Evolutionary conservation across 2,329 filamentous ascomycete genomes (phyloP), one percentile per base, ranked within the genome.

Genomic region (Diaporthe nobilis): DNA sequence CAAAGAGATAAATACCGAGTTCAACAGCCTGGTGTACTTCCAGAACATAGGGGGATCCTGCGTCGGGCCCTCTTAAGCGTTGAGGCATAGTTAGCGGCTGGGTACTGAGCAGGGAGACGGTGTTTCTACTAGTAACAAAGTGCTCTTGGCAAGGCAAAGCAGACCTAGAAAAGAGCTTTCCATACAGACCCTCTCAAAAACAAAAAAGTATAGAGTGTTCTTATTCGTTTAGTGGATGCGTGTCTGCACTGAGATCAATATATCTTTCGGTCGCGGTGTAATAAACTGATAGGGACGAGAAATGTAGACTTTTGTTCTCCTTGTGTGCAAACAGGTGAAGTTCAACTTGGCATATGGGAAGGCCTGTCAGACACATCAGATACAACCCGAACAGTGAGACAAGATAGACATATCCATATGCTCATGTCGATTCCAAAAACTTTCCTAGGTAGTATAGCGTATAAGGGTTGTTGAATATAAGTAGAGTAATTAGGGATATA

Each of bases 1-100:
- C 72, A 77, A 79, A 71, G 78, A 65, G 63, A 72, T 84, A 13
- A 81, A 81, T 60, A 82, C 80, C 57, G 83, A 85, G 79, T 84
- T 84, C 78, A 84, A 84, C 79, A 80, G 75, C 74, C 60, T 81
- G 20, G 78, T 78, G 15, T 82, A 81, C 58, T 47, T 78, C n/a
- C 13, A 75, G 20, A 74, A 82, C 72, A 78, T 80, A 5, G 80
- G 80, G 22, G 81, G 81, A 0, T 75, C 28, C 22, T 78, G 75
- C 51, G n/a, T n/a, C 13, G 13, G 22, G 22, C 34, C 67, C 12
- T 76, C 39, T 12, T 60, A 9, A 49, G 20, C 31, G 17, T 22
- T 0, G 3, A 60, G 7, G 55, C 37, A 9, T 13, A n/a, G 44
- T 10, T 4, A 17, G 44, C 13, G 10, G 47, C 34, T 25, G 22